Percentiles rank a stretch among this genome's conserved stretches.
Evolutionary conservation across 2,329 filamentous ascomycete genomes (phyloP).

Genomic region (Ceratocystis lukuohia): DNA sequence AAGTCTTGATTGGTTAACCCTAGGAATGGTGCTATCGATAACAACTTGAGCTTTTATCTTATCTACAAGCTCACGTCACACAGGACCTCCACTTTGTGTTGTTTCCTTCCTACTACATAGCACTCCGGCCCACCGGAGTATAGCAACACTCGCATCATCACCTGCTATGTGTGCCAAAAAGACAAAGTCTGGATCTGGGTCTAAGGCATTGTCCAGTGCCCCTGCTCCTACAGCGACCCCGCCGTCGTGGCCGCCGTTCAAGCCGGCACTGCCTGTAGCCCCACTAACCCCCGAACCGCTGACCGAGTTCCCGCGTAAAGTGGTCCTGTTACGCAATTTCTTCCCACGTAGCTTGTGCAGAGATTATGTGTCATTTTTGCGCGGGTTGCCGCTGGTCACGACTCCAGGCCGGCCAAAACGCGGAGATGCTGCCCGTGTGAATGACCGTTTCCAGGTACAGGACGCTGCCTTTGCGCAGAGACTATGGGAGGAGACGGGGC

Average conservation of each 20-base stretch:
- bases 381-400: constrained; percentile 55
- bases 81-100: neutral
- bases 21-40: neutral
- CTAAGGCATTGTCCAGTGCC: too few species aligned
- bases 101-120: neutral
- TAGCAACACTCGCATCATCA: neutral
- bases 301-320: constrained; percentile 42
- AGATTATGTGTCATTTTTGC: constrained; percentile 60
- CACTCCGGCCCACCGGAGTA: neutral
- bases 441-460: constrained; percentile 75
- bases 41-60: neutral
- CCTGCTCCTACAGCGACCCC: constrained; percentile 21
- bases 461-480: constrained; percentile 60
- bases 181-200: constrained; percentile 9
- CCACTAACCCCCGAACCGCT: constrained; percentile 48
- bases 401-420: constrained; percentile 67
- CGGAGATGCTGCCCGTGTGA: constrained; percentile 71
- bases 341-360: constrained; percentile 64
- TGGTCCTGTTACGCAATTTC: constrained; percentile 59
- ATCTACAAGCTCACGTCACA: neutral
- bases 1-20: neutral
- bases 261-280: constrained; percentile 51
- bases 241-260: constrained; percentile 57
- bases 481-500: constrained; percentile 64
- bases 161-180: constrained; percentile 21